These are phyloP conservation scores for Trapa incisa DNA, from an alignment of 345 rosid species.

Conservation along the genomic window DNA sequence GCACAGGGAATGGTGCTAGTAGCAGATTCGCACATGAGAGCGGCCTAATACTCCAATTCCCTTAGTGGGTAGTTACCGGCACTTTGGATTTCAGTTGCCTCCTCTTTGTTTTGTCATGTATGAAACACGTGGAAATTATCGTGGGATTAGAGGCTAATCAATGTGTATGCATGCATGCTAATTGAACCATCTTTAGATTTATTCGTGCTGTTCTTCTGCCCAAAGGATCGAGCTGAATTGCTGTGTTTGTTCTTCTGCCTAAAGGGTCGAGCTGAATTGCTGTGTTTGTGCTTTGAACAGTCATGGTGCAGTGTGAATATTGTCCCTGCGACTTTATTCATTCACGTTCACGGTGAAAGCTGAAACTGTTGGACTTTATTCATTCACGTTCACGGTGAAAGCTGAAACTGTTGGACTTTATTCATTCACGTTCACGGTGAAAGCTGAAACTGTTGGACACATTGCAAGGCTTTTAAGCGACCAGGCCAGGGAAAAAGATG, in stretches of 20 bases:
- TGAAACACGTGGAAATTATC: neutral
- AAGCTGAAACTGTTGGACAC: neutral
- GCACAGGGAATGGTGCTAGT: neutral
- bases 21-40: neutral
- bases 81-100: neutral
- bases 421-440: neutral
- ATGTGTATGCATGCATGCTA: neutral
- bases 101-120: neutral
- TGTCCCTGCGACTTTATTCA: neutral
- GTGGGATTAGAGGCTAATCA: neutral
- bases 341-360: neutral
- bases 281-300: neutral
- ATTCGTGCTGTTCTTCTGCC: too few relatives aligned
- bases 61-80: neutral
- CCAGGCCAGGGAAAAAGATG: neutral
- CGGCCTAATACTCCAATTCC: neutral
- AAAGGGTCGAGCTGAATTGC: too few relatives aligned
- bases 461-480: neutral
- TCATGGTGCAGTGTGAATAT: neutral
- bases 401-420: neutral
- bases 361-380: neutral
- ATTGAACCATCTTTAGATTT: neutral
- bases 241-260: too few relatives aligned
- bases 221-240: too few relatives aligned
- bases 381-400: neutral